Percentiles rank a stretch among this genome's conserved stretches.
phyloP scores from a whole-genome alignment of 768 basidiomycete species.

The Lactarius psammicola region DNA sequence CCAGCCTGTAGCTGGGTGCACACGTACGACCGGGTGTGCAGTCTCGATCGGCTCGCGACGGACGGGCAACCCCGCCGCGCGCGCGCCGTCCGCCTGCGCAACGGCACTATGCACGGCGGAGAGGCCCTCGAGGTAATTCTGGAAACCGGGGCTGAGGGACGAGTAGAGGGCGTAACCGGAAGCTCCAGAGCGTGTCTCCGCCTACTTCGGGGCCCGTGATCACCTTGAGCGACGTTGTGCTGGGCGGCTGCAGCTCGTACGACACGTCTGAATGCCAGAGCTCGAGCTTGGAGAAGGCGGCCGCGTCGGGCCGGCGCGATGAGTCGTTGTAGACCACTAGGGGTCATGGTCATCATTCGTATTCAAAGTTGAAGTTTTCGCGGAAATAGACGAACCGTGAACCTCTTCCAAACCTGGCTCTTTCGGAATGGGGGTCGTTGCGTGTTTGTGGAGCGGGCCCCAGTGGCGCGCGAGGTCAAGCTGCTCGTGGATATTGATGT shows the following conservation, averaged over 20 bases:
- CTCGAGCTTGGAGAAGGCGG: slow-evolving; percentile 69
- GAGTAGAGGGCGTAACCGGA: slow-evolving; percentile 58
- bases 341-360: too few relatives aligned
- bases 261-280: slow-evolving; percentile 83
- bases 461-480: slow-evolving; percentile 70
- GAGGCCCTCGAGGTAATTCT: slow-evolving; percentile 56
- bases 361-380: too few relatives aligned
- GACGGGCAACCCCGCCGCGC: slow-evolving; percentile 13
- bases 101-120: slow-evolving; percentile 56
- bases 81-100: slow-evolving; percentile 37
- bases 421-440: slow-evolving; percentile 72
- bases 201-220: slow-evolving; percentile 68
- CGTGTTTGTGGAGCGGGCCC: slow-evolving; percentile 79
- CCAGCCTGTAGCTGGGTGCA: slow-evolving; percentile 82
- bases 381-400: slow-evolving; percentile 65
- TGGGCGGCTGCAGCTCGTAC: slow-evolving; percentile 82
- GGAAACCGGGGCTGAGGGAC: slow-evolving; percentile 55
- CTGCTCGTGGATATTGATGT: slow-evolving; percentile 64
- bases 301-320: slow-evolving; percentile 57
- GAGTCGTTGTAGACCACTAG: slow-evolving; percentile 73
- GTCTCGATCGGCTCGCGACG: slow-evolving; percentile 27
- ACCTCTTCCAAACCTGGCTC: slow-evolving; percentile 74
- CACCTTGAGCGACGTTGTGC: slow-evolving; percentile 73
- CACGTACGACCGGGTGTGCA: slow-evolving; percentile 77
- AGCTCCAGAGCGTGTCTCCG: slow-evolving; percentile 27